phyloP scores from a whole-genome alignment of 192 early-diverging fungal genomes.

The Podila verticillata region DNA sequence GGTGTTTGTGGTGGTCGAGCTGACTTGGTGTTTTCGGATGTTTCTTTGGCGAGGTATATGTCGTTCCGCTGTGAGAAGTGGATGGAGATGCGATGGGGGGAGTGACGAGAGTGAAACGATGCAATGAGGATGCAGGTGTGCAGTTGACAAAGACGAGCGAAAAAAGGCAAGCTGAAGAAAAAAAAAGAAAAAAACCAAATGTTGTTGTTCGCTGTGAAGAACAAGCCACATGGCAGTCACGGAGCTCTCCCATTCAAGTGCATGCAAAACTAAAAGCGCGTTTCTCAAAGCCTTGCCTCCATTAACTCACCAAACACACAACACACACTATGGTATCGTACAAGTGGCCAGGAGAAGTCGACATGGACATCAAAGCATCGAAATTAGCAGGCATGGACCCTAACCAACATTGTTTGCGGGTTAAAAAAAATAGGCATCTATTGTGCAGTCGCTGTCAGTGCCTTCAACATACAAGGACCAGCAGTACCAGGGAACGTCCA shows the following conservation, averaged over 20 bases:
- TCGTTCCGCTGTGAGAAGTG: background rate
- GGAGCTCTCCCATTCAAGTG: background rate
- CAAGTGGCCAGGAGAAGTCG: background rate
- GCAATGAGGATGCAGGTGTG: background rate
- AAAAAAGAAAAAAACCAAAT: constrained; percentile 24
- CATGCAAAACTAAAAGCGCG: background rate
- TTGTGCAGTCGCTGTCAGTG: constrained; percentile 57
- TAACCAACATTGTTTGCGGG: background rate
- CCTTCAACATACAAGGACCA: constrained; percentile 91
- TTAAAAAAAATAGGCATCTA: constrained; percentile 28
- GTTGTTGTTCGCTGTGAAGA: background rate
- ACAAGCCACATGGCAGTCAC: constrained; percentile 40
- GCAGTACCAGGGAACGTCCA: constrained; percentile 72
- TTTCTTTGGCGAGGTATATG: background rate
- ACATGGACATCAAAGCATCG: no score
- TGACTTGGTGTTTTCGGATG: background rate
- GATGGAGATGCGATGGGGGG: background rate
- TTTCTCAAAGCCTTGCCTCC: background rate
- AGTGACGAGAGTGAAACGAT: constrained; percentile 5
- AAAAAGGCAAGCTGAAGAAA: constrained; percentile 9
- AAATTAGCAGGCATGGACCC: no score
- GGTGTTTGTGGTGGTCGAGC: background rate
- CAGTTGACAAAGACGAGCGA: background rate
- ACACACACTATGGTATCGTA: background rate
- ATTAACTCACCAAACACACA: background rate